A percentile compares a stretch with the other conserved stretches of the same genome.
Evolutionary conservation across 495 filamentous ascomycete genomes (phyloP).

Genomic region (Lentithecium fluviatile): DNA sequence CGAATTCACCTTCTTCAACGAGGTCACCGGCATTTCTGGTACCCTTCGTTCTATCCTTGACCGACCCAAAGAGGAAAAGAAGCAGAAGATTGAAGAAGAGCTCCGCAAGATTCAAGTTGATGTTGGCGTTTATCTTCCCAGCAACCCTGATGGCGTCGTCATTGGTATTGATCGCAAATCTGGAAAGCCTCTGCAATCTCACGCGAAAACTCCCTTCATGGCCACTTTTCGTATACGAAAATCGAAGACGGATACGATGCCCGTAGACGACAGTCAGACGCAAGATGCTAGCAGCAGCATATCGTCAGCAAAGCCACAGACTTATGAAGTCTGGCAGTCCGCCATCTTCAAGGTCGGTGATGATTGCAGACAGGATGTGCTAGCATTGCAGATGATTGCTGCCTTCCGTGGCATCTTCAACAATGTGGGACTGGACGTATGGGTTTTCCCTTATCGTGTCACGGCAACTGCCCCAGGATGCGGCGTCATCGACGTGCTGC

Average conservation of each 20-base stretch:
- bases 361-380: conserved; percentile 94
- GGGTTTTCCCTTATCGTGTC: conserved; percentile 94
- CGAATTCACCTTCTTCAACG: conserved; percentile 97
- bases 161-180: conserved; percentile 97
- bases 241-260: conserved; percentile 55
- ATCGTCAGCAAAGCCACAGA: conserved; percentile 36
- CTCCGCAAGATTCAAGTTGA: conserved; percentile 94
- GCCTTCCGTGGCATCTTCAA: conserved; percentile 96
- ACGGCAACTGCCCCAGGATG: conserved; percentile 98
- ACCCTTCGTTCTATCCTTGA: conserved; percentile 94
- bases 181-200: conserved; percentile 93
- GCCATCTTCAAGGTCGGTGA: conserved; percentile 99
- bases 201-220: conserved; percentile 98
- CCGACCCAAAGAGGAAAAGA: conserved; percentile 91
- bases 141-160: conserved; percentile 94
- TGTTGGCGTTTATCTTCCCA: conserved; percentile 93
- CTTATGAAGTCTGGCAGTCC: conserved; percentile 94
- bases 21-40: conserved; percentile 91
- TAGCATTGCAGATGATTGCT: conserved; percentile 96
- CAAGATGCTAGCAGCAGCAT: conserved; percentile 4
- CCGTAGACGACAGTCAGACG: conserved; percentile 39
- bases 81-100: conserved; percentile 98
- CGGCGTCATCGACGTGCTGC: conserved; percentile 95
- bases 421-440: conserved; percentile 90
- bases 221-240: conserved; percentile 96